Evolutionary conservation across 768 basidiomycete genomes (phyloP).

Genomic region (Lactarius akahatsu): DNA sequence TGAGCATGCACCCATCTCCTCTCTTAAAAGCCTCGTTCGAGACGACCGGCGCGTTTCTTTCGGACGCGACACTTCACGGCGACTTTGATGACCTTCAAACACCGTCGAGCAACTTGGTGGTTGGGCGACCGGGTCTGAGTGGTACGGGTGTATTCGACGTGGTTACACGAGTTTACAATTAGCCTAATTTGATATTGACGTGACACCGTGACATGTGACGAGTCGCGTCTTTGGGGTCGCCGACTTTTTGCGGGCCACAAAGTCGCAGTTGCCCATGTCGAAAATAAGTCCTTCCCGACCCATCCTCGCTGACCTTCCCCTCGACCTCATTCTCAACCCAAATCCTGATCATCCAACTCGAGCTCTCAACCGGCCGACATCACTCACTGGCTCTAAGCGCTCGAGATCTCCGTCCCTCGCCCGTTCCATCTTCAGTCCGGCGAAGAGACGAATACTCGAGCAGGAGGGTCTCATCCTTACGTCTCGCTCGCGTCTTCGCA

Average conservation of each 20-base stretch:
- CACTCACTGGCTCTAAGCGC: slow-evolving; percentile 24
- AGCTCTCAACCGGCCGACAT: slow-evolving; percentile 4
- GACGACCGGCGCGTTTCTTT: slow-evolving; percentile 90
- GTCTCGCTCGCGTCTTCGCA: slow-evolving; percentile 15
- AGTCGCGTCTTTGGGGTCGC: slow-evolving; percentile 17
- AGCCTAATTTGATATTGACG: neutral
- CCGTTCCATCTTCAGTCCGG: slow-evolving; percentile 24
- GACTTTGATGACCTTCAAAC: slow-evolving; percentile 92
- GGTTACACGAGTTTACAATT: slow-evolving; percentile 46
- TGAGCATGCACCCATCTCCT: slow-evolving; percentile 91
- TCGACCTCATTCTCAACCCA: slow-evolving; percentile 21
- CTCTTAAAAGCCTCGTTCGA: slow-evolving; percentile 97
- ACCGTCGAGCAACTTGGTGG: slow-evolving; percentile 88
- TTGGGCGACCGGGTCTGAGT: slow-evolving; percentile 82
- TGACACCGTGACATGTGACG: slow-evolving; percentile 21
- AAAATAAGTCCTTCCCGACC: slow-evolving; percentile 21
- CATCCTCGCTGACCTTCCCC: slow-evolving; percentile 25
- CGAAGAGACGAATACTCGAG: slow-evolving; percentile 30
- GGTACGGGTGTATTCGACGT: slow-evolving; percentile 97
- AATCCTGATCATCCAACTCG: neutral
- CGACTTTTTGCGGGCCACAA: neutral
- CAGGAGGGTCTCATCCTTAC: slow-evolving; percentile 27
- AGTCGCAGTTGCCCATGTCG: neutral
- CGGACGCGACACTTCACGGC: slow-evolving; percentile 88
- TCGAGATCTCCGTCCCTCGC: slow-evolving; percentile 27